These are phyloP conservation scores for Bipolaris zeicola DNA, from an alignment of 2,329 filamentous ascomycete species.

Conservation along the genomic window DNA sequence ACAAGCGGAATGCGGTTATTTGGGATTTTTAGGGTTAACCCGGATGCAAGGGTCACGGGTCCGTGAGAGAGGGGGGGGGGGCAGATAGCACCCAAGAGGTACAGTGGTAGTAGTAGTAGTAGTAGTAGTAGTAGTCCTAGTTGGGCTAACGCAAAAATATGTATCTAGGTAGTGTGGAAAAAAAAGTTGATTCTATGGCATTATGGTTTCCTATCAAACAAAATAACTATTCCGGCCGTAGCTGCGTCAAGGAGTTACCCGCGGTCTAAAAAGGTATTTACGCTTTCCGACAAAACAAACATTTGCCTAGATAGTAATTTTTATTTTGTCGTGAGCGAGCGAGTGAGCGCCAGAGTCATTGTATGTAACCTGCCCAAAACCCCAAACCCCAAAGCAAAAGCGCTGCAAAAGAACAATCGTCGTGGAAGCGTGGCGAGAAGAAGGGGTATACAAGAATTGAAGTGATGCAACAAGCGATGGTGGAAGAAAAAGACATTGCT, in stretches of 20 bases:
- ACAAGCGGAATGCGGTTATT: background rate
- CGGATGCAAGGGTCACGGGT: background rate
- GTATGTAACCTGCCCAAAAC: conserved; percentile 5
- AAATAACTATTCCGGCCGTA: conserved; percentile 2
- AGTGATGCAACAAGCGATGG: conserved; percentile 1
- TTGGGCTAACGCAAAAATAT: too few species aligned
- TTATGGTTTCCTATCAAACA: conserved; percentile 1
- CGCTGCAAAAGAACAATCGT: conserved; percentile 18
- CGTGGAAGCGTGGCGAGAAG: conserved; percentile 11
- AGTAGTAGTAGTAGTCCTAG: background rate
- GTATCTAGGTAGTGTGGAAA: background rate
- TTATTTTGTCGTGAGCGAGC: background rate
- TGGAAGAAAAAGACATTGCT: background rate
- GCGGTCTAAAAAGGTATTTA: background rate
- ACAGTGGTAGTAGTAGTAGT: background rate
- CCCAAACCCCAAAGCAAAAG: conserved; percentile 9
- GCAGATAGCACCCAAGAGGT: background rate
- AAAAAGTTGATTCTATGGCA: background rate
- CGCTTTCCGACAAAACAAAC: background rate
- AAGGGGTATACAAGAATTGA: conserved; percentile 20
- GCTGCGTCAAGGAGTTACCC: background rate
- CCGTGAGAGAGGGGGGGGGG: background rate
- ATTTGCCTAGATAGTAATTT: background rate
- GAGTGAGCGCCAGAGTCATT: background rate
- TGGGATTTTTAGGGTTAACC: background rate